Conservation (phyloP, 2,329 filamentous ascomycete species). For the Fusarium ambrosium region DNA sequence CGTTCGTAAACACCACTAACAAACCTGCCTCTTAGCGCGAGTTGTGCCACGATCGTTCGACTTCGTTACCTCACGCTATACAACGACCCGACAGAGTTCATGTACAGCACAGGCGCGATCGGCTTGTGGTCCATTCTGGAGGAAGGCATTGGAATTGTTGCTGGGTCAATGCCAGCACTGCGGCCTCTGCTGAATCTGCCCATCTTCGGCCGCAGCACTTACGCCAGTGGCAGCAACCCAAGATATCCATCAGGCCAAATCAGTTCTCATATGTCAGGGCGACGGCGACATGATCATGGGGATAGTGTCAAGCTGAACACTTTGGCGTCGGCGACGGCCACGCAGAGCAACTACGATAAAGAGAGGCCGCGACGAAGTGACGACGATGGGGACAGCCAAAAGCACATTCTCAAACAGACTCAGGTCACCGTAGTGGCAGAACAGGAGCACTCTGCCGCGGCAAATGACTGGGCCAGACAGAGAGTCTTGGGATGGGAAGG, state of each 20-base stretch:
- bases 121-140: slow-evolving; percentile 43
- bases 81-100: slow-evolving; percentile 38
- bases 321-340: neutral
- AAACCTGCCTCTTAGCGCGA: slow-evolving; percentile 24
- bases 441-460: neutral
- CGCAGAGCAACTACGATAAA: slow-evolving; percentile 5
- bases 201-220: slow-evolving; percentile 26
- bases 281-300: neutral
- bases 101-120: slow-evolving; percentile 42
- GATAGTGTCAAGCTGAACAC: slow-evolving; percentile 14
- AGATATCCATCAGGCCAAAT: slow-evolving; percentile 11
- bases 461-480: slow-evolving; percentile 23
- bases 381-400: slow-evolving; percentile 41
- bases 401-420: slow-evolving; percentile 42
- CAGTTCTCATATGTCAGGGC: neutral
- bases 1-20: slow-evolving; percentile 3
- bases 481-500: neutral
- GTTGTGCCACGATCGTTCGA: slow-evolving; percentile 40
- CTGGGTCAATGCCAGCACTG: slow-evolving; percentile 41
- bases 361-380: slow-evolving; percentile 23
- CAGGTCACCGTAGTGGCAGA: slow-evolving; percentile 21
- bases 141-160: slow-evolving; percentile 43
- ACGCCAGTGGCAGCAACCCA: slow-evolving; percentile 19
- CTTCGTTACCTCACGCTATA: slow-evolving; percentile 39
- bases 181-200: slow-evolving; percentile 36